Evolutionary conservation across 2,329 filamentous ascomycete species (phyloP), one percentile per base, ranked within the genome.

Genomic region (Chrysoporthe deuterocubensis): DNA sequence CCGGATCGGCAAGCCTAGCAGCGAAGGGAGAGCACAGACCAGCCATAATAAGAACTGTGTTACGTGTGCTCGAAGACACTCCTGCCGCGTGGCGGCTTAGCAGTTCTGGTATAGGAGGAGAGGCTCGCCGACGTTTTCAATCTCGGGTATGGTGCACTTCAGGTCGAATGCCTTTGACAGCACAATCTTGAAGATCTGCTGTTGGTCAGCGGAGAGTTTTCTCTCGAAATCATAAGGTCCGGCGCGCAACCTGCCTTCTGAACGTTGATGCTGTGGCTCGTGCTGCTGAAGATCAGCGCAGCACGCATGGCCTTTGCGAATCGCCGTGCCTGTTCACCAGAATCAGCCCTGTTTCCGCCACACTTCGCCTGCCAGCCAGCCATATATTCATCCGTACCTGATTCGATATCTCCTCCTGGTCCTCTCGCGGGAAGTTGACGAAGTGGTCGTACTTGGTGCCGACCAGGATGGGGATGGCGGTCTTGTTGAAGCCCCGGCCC

Each of bases 391-490:
- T 37, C 66, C 79, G 14, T 81, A 96, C 94, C 87, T 97, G 95
- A 76, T 96, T 94, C 16, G 94, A 97, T 71, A 99, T 99, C 81
- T 99, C 96, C 79, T 99, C 96, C 78, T 99, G 96, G 77, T 99
- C 96, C 78, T 98, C 95, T 54, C 92, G 88, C 0, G 96, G 94
- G 76, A 99, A 97, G 81, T 98, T 99, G 80, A 99, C 95, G 82
- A 99, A 99, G 77, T 98, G 96, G 76, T 99, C 96, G 79, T 98
- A 99, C 80, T 99, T 99, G 46, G 96, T 99, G 69, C 96, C 96
- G 21, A 99, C 93, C 34, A 99, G 81, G 76, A 99, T 97, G 0
- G 96, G 96, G 73, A 99, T 99, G n/a, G 96, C 96, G 16, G 96
- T 99, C 85, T 99, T 99, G 86, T 99, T 99, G 85, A 99, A 99